Percentiles rank a stretch among this genome's conserved stretches.
These are phyloP conservation scores for Kurtzmaniella cleridarum DNA, from an alignment of 805 yeast species.

Conservation along the genomic window DNA sequence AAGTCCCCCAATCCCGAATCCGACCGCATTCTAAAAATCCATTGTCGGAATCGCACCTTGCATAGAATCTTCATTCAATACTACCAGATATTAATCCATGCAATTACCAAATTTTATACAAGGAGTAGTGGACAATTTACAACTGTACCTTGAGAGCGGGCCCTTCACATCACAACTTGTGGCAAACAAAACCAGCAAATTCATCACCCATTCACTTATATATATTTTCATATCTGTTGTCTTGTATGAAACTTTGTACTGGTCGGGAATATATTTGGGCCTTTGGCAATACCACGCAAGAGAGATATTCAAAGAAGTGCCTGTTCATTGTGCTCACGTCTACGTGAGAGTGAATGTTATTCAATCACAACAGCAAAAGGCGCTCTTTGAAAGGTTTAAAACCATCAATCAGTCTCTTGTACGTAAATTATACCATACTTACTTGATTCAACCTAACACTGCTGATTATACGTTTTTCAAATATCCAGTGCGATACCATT, in stretches of 20 bases:
- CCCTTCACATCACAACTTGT: slow-evolving; percentile 21
- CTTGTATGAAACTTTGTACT: slow-evolving; percentile 37
- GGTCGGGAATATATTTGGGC: slow-evolving; percentile 36
- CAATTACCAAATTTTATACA: too few species aligned
- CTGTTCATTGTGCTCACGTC: slow-evolving; percentile 75
- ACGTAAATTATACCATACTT: not conserved
- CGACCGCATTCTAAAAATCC: too few species aligned
- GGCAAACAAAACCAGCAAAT: slow-evolving; percentile 18
- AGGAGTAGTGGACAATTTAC: too few species aligned
- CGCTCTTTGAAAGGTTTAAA: slow-evolving; percentile 10
- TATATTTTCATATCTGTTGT: slow-evolving; percentile 18
- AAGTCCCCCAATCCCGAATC: too few species aligned
- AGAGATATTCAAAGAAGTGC: slow-evolving; percentile 64
- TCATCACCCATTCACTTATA: slow-evolving; percentile 24
- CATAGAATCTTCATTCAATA: too few species aligned
- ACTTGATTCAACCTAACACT: not conserved
- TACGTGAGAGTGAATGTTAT: slow-evolving; percentile 48
- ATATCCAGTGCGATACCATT: slow-evolving; percentile 49
- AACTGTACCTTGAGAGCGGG: slow-evolving; percentile 3
- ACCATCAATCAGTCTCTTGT: slow-evolving; percentile 1
- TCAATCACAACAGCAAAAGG: slow-evolving; percentile 10
- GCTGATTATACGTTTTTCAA: not conserved
- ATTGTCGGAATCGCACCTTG: too few species aligned
- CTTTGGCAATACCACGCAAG: slow-evolving; percentile 49
- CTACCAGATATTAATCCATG: too few species aligned